These are phyloP conservation scores for Terana coerulea DNA, from an alignment of 768 basidiomycete genomes.

Conservation along the genomic window DNA sequence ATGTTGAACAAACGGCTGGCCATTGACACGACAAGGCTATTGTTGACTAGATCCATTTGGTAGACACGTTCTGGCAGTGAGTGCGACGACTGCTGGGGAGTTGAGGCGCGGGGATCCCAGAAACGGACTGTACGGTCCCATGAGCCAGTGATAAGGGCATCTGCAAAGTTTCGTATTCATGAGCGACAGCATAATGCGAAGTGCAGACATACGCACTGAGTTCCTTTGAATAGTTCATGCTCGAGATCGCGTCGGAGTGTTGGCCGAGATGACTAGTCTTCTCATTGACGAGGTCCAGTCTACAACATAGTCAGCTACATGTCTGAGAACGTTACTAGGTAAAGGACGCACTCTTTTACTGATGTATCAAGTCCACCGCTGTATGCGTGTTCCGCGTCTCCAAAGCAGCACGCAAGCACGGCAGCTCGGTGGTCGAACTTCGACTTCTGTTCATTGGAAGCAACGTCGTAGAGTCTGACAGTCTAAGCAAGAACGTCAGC, in stretches of 20 bases:
- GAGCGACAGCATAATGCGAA: neutral
- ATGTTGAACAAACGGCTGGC: conserved; percentile 88
- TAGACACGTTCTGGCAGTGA: conserved; percentile 83
- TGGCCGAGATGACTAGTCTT: conserved; percentile 72
- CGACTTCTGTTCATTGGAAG: conserved; percentile 60
- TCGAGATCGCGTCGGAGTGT: conserved; percentile 77
- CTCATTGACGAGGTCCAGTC: conserved; percentile 75
- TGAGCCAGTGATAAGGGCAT: conserved; percentile 76
- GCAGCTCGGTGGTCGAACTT: conserved; percentile 89
- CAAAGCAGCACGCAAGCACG: conserved; percentile 79
- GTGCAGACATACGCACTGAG: conserved; percentile 45
- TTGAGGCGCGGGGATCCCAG: conserved; percentile 75
- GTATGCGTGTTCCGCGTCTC: conserved; percentile 62
- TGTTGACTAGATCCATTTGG: conserved; percentile 71
- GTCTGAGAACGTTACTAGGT: neutral
- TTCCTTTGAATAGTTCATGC: conserved; percentile 65
- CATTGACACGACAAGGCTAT: conserved; percentile 89
- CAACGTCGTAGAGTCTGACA: conserved; percentile 52
- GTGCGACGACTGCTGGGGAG: conserved; percentile 55
- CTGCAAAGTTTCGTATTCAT: conserved; percentile 41
- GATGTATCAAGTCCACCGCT: conserved; percentile 87
- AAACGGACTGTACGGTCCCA: conserved; percentile 90
- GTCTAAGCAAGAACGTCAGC: conserved; percentile 37
- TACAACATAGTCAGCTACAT: conserved; percentile 26
- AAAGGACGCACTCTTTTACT: conserved; percentile 63